Percentiles rank a stretch among this genome's conserved stretches.
Evolutionary conservation across 495 filamentous ascomycete species (phyloP).

Genomic region (Trichoderma gamsii): DNA sequence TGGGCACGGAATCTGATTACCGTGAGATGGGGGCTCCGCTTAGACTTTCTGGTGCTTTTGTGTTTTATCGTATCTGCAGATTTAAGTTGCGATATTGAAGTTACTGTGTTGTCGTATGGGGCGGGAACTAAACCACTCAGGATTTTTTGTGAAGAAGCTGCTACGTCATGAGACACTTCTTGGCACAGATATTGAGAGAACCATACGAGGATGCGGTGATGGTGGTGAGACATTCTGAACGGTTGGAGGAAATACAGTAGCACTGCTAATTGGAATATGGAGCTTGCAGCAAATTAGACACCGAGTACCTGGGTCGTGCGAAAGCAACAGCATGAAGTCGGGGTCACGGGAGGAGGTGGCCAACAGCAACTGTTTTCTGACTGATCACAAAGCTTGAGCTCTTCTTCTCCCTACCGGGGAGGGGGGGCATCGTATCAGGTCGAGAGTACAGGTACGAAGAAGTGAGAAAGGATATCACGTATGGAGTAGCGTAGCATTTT

Average conservation of each 20-base stretch:
- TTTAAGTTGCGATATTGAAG: neutral
- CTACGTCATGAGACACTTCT: neutral
- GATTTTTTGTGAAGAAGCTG: neutral
- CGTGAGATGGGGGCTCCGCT: neutral
- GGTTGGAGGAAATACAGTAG: neutral
- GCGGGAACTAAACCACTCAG: neutral
- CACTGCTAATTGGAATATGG: neutral
- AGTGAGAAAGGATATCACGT: neutral
- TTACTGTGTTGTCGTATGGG: neutral
- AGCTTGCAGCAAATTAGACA: neutral
- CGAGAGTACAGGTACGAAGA: neutral
- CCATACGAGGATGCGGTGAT: neutral
- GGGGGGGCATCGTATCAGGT: neutral
- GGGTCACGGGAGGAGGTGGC: neutral
- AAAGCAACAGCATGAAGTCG: neutral
- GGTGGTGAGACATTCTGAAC: neutral
- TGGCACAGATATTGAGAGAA: no score
- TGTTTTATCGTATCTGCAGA: neutral
- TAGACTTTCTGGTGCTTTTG: neutral
- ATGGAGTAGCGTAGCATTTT: no score
- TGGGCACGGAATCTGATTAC: constrained; percentile 11
- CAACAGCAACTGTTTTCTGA: neutral
- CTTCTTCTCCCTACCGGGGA: neutral
- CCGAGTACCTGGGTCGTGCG: neutral
- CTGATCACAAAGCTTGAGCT: neutral